Conservation (phyloP, 371 early-diverging fungal genomes). For the Coemansia sp. region DNA sequence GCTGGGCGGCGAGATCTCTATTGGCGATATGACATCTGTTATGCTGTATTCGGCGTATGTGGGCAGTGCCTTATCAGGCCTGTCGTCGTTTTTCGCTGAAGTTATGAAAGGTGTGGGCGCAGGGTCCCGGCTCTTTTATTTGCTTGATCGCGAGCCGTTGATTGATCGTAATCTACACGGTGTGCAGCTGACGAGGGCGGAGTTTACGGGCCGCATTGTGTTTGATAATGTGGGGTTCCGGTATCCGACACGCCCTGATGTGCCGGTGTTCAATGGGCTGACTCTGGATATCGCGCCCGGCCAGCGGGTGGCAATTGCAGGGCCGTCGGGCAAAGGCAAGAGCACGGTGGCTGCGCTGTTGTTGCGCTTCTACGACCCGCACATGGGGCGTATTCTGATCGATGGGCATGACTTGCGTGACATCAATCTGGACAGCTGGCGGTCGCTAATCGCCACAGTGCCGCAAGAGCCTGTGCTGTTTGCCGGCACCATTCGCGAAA, state of each 20-base stretch:
- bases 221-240: slow-evolving; percentile 69
- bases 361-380: slow-evolving; percentile 70
- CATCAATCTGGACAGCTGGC: slow-evolving; percentile 50
- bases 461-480: slow-evolving; percentile 84
- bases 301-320: slow-evolving; percentile 56
- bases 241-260: slow-evolving; percentile 69
- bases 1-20: slow-evolving; percentile 61
- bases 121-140: slow-evolving; percentile 66
- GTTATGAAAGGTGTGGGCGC: slow-evolving; percentile 85
- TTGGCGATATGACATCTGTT: slow-evolving; percentile 79
- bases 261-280: slow-evolving; percentile 61
- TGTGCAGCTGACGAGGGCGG: slow-evolving; percentile 34
- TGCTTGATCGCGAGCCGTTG: slow-evolving; percentile 60
- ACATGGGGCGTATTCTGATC: slow-evolving; percentile 52
- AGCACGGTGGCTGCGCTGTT: slow-evolving; percentile 68
- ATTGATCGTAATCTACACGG: slow-evolving; percentile 55
- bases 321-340: slow-evolving; percentile 74
- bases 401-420: slow-evolving; percentile 59
- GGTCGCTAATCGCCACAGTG: slow-evolving; percentile 63
- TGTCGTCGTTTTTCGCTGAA: slow-evolving; percentile 79
- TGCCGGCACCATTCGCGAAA: slow-evolving; percentile 76
- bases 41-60: slow-evolving; percentile 83
- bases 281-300: slow-evolving; percentile 68
- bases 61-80: slow-evolving; percentile 67
- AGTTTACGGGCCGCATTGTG: slow-evolving; percentile 58